A percentile compares a stretch with the other conserved stretches of the same genome.
Conservation (phyloP, 495 filamentous ascomycete genomes). For the Penicillium salamii region DNA sequence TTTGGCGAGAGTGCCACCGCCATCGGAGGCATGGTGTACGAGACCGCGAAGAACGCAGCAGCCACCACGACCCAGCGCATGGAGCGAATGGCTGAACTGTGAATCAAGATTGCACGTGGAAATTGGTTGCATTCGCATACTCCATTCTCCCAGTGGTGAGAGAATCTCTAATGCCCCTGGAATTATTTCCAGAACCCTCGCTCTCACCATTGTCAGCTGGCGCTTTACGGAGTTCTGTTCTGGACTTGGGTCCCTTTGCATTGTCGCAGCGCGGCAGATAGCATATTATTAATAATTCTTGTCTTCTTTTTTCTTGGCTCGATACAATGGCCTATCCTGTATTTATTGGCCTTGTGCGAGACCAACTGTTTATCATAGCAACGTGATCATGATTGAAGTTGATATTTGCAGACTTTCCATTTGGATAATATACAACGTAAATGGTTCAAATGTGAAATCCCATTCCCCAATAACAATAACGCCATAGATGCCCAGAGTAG, state of each 20-base stretch:
- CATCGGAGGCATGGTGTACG: constrained; percentile 39
- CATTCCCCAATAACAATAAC: constrained; percentile 20
- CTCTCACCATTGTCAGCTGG: constrained; percentile 16
- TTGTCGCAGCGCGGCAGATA: constrained; percentile 6
- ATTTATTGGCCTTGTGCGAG: neutral
- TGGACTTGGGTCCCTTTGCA: constrained; percentile 9
- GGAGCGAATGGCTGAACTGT: constrained; percentile 39
- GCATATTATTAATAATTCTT: constrained; percentile 8
- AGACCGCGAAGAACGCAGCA: constrained; percentile 40
- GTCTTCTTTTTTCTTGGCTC: neutral
- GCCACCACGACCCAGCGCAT: constrained; percentile 32
- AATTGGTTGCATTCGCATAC: constrained; percentile 5
- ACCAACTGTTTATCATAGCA: constrained; percentile 2
- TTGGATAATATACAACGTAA: constrained; percentile 7
- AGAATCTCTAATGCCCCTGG: neutral
- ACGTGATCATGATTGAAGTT: constrained; percentile 11
- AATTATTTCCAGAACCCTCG: constrained; percentile 4
- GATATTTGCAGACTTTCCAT: constrained; percentile 8
- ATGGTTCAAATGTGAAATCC: constrained; percentile 1
- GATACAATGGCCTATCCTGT: neutral
- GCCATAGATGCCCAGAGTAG: constrained; percentile 37
- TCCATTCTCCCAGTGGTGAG: neutral
- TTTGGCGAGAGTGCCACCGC: constrained; percentile 36
- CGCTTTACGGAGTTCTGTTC: constrained; percentile 24
- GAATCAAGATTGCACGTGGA: constrained; percentile 8